Base-by-base conservation (phyloP, 2,329 filamentous ascomycete species). In the Ophiostoma pallidulum region DNA sequence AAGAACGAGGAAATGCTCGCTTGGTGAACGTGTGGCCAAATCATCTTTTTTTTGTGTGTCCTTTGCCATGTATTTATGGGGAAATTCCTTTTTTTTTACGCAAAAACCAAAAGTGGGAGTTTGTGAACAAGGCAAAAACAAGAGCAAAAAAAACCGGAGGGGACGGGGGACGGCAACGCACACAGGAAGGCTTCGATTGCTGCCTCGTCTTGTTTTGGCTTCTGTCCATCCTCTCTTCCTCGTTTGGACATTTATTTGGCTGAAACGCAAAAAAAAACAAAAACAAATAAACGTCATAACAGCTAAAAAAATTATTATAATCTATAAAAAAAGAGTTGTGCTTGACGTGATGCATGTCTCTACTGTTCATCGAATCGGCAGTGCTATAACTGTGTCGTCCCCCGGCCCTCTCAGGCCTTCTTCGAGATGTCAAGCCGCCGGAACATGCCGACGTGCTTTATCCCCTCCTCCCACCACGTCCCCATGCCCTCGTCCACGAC, bases 391-490 rank as follows among this genome's bases (percentile, higher is more conserved):
- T 42, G 10, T 28, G 13, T 47, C 14, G 12, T 10, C 3, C 22
- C 8, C 40, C 13, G 16, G 24, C 10, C 4, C 12, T 8, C 18
- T 45, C 24, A 45, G 7, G 8, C 42, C 18, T 45, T 38, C 33
- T 38, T 45, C 16, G 32, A 40, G 18, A 47, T 16, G 4, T 68
- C 59, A 24, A 80, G 51, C 29, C 76, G 66, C 54, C 64, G 58
- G 54, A 77, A 94, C 89, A 96, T 94, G 51, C 86, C 89, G 16
- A 94, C 74, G 68, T 95, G 88, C 54, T 77, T 71, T 47, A 95
- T 91, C 4, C 84, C 86, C 59, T 92, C 88, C 63, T 96, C 89
- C 52, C 73, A 71, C 88, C 89, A 96, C 28, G 63, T 72, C 1
- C 86, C 86, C 76, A 91, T 78, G 9, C 66, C 70, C 58, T 84